Percentiles rank a stretch among this genome's conserved stretches.
phyloP scores from a whole-genome alignment of 306 rosid genomes.

The Quercus dentata region DNA sequence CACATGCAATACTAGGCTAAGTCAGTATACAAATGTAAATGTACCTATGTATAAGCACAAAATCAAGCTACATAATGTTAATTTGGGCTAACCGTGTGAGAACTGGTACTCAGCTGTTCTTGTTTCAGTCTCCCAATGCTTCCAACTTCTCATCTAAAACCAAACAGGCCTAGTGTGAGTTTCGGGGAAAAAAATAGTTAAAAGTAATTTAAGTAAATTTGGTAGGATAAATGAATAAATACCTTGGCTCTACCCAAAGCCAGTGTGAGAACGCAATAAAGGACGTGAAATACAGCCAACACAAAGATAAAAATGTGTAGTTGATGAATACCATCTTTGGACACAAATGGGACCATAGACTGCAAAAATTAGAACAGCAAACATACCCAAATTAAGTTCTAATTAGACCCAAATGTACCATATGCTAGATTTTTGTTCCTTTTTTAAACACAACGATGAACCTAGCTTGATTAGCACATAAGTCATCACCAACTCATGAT shows the following conservation, averaged over 20 bases:
- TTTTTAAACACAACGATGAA: background rate
- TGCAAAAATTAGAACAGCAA: constrained; percentile 18
- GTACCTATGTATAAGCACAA: background rate
- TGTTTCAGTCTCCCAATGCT: constrained; percentile 83
- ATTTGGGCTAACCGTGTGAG: constrained; percentile 60
- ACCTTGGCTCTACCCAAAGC: constrained; percentile 78
- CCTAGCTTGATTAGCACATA: too few species aligned
- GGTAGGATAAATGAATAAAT: background rate
- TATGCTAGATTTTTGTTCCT: background rate
- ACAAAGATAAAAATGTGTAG: constrained; percentile 83
- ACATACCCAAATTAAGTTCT: background rate
- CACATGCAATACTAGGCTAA: background rate
- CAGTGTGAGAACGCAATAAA: constrained; percentile 67
- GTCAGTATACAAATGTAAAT: background rate
- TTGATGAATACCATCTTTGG: constrained; percentile 70
- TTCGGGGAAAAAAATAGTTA: background rate
- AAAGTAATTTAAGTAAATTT: background rate
- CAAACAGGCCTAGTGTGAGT: background rate
- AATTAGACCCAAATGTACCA: too few species aligned
- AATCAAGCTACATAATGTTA: background rate
- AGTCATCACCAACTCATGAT: too few species aligned
- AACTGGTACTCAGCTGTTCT: constrained; percentile 75
- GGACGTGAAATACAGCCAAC: constrained; percentile 65
- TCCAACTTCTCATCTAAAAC: constrained; percentile 84
- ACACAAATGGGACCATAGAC: constrained; percentile 67